Percentiles rank a stretch among this genome's conserved stretches.
phyloP scores from a whole-genome alignment of 108 stramenopile genomes.

The Aurantiochytrium sp. region DNA sequence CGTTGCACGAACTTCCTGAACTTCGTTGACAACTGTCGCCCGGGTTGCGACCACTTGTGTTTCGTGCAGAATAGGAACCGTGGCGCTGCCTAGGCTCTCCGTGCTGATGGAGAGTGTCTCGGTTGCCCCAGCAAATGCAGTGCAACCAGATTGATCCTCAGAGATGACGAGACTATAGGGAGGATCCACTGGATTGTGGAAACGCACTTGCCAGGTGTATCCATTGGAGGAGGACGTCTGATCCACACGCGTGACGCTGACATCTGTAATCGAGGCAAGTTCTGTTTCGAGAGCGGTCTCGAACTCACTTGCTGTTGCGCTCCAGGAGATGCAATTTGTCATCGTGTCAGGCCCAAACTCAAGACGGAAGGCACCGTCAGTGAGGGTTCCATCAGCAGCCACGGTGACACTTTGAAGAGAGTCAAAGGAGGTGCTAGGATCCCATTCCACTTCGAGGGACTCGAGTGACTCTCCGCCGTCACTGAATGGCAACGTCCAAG shows the following conservation, averaged over 20 bases:
- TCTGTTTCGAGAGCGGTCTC: slow-evolving; percentile 35
- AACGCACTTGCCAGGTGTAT: neutral
- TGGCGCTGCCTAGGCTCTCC: neutral
- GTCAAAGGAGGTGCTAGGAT: slow-evolving; percentile 42
- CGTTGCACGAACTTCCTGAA: slow-evolving; percentile 57
- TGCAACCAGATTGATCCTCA: neutral
- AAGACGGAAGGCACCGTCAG: neutral
- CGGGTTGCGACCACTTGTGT: slow-evolving; percentile 40
- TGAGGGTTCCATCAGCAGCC: neutral
- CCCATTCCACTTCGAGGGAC: slow-evolving; percentile 60
- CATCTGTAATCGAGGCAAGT: neutral
- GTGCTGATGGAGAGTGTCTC: neutral
- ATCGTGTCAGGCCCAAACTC: neutral
- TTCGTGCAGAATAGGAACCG: slow-evolving; percentile 44
- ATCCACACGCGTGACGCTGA: slow-evolving; percentile 31
- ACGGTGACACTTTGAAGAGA: neutral
- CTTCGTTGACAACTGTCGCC: slow-evolving; percentile 36
- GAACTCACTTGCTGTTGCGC: slow-evolving; percentile 46
- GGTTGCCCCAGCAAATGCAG: neutral
- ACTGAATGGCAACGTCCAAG: slow-evolving; percentile 48
- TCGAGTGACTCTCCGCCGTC: slow-evolving; percentile 67
- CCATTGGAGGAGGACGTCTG: slow-evolving; percentile 13
- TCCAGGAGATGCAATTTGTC: slow-evolving; percentile 53
- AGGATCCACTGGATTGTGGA: neutral
- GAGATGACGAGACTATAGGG: neutral